These are phyloP conservation scores for Lophiotrema nucula DNA, from an alignment of 495 filamentous ascomycete species.

Conservation along the genomic window DNA sequence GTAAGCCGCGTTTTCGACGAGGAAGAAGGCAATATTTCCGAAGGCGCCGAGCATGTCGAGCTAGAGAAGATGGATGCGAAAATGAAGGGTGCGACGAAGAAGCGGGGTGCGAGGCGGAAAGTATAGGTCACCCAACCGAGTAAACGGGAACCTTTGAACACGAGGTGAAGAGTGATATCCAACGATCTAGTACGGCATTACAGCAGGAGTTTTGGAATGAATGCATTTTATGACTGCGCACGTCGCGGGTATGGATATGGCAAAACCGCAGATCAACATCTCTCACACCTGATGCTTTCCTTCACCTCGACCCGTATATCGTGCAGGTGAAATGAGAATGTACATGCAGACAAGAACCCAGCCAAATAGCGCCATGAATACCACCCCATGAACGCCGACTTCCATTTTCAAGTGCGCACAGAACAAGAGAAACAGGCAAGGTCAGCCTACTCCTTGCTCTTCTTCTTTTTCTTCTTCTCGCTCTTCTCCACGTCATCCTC, in stretches of 20 bases:
- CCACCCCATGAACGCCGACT: not conserved
- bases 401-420: slow-evolving; percentile 1
- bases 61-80: slow-evolving; percentile 22
- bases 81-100: slow-evolving; percentile 11
- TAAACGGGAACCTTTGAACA: not conserved
- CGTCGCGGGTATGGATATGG: no score
- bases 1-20: slow-evolving; percentile 8
- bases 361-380: not conserved
- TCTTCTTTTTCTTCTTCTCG: slow-evolving; percentile 48
- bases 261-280: no score
- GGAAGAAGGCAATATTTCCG: slow-evolving; percentile 8
- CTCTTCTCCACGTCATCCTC: slow-evolving; percentile 29
- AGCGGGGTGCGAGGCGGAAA: not conserved
- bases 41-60: slow-evolving; percentile 12
- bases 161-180: not conserved
- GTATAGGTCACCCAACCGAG: not conserved
- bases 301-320: no score
- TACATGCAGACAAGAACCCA: not conserved
- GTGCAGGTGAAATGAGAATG: not conserved
- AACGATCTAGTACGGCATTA: no score
- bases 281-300: no score
- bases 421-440: not conserved
- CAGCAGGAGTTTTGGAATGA: no score
- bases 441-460: slow-evolving; percentile 28
- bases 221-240: no score